Evolutionary conservation across 176 grass and related monocot genomes (phyloP), one percentile per base, ranked within the genome.

Genomic region (Musa schizocarpa): DNA sequence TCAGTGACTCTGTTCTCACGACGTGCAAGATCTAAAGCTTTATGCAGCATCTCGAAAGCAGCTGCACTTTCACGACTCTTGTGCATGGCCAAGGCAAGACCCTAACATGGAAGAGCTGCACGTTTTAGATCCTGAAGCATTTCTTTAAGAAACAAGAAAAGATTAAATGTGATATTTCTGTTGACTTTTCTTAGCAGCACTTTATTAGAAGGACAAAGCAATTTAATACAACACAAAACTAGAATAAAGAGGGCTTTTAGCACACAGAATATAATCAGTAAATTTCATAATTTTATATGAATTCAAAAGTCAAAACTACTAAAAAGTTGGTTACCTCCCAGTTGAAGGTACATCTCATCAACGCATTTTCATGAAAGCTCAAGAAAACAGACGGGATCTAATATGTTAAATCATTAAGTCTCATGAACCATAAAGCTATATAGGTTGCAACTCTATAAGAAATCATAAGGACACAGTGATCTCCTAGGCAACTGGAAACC

Each of bases 11-110:
- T 89, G 69, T 89, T 29, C 71, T 94, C 90, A 27, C 82, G 82
- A 48, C 51, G 24, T 2, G 90, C 90, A 52, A 99, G 82, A 63
- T 91, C 80, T 80, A 94, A 86, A 82, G 95, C 88, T 84, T 99
- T 87, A 75, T 91, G 82, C 66, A 99, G 80, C 84, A 99, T 89
- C 83, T 94, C 75, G 54, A 94, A 85, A 80, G 80, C 80, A 77
- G 81, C 54, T 12, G 75, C 20, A n/a, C 84, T 83, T 77, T 91
- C 88, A 1, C 9, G 66, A 79, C 78, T 91, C 85, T 87, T 91
- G 54, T 89, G 80, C 95, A 94, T 89, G 73, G 85, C 85, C 63
- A 99, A 72, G 20, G 90, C 86, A 2, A 99, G 74, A 55, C 95
- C 95, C 95, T 99, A 69, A 43, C 57, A 85, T 65, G 61, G 58